A percentile compares a stretch with the other conserved stretches of the same genome.
These are phyloP conservation scores for Prunella vulgaris DNA, from an alignment of 257 asterid species.

Conservation along the genomic window DNA sequence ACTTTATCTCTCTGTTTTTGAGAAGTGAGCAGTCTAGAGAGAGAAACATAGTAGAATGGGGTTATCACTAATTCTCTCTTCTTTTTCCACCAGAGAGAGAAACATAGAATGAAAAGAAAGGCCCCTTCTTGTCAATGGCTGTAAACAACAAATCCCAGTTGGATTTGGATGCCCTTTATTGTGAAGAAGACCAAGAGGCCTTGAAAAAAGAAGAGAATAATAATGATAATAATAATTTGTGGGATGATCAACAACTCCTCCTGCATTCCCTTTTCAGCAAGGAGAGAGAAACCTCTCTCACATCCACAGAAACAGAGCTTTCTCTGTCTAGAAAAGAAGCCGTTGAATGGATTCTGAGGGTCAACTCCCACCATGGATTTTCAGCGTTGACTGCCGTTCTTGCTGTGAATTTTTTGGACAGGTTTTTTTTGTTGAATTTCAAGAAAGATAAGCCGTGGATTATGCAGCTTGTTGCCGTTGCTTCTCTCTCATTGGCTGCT, in stretches of 20 bases:
- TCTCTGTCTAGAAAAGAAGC: conserved; percentile 33
- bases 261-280: conserved; percentile 45
- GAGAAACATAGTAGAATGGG: conserved; percentile 7
- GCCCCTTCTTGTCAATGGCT: conserved; percentile 34
- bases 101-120: not conserved
- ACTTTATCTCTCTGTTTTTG: conserved; percentile 29
- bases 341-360: conserved; percentile 48
- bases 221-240: conserved; percentile 25
- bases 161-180: conserved; percentile 40
- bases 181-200: conserved; percentile 28
- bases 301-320: not conserved
- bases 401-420: conserved; percentile 55
- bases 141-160: conserved; percentile 27
- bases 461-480: conserved; percentile 57
- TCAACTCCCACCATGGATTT: conserved; percentile 37
- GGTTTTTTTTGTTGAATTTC: conserved; percentile 33
- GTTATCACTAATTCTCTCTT: conserved; percentile 2
- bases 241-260: conserved; percentile 42
- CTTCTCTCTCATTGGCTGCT: conserved; percentile 74
- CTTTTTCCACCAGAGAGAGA: not conserved
- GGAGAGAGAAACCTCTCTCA: conserved; percentile 41
- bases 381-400: conserved; percentile 50
- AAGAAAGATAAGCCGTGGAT: conserved; percentile 54
- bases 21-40: conserved; percentile 24
- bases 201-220: not conserved